Evolutionary conservation across 352 stramenopile genomes (phyloP).

Genomic region (Phytophthora aleatoria): DNA sequence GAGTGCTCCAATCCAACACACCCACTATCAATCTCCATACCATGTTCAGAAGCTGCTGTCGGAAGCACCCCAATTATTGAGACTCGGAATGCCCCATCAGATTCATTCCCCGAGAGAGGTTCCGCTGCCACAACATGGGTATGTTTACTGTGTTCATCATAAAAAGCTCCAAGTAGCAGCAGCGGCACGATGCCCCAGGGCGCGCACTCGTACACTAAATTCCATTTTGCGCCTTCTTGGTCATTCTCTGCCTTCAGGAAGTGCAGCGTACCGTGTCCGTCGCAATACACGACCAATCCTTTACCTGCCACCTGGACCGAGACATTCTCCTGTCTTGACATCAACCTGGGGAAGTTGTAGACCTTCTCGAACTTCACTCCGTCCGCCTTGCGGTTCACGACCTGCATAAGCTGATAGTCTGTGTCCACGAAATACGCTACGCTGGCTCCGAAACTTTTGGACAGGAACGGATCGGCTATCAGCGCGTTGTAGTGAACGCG

Average conservation of each 20-base stretch:
- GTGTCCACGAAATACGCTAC: conserved; percentile 74
- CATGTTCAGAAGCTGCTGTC: conserved; percentile 20
- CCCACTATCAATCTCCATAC: conserved; percentile 41
- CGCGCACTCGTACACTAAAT: conserved; percentile 53
- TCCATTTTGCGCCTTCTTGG: conserved; percentile 40
- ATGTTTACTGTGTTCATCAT: conserved; percentile 43
- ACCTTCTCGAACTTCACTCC: conserved; percentile 37
- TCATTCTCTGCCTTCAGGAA: conserved; percentile 49
- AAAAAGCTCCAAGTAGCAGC: conserved; percentile 55
- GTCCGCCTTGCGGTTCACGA: conserved; percentile 34
- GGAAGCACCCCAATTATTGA: conserved; percentile 46
- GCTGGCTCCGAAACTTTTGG: conserved; percentile 33
- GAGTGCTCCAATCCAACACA: conserved; percentile 46
- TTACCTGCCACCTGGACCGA: conserved; percentile 59
- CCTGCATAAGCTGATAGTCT: conserved; percentile 68
- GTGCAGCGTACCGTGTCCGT: conserved; percentile 61
- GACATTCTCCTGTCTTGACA: conserved; percentile 61
- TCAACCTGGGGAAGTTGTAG: conserved; percentile 43
- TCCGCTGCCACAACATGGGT: conserved; percentile 58
- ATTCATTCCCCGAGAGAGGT: conserved; percentile 45
- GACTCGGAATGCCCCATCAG: conserved; percentile 58
- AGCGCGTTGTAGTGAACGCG: conserved; percentile 74
- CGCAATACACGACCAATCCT: conserved; percentile 69
- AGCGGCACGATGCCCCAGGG: conserved; percentile 42
- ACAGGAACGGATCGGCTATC: conserved; percentile 57